These are phyloP conservation scores for Suaeda aralocaspica DNA, from an alignment of 148 eudicot genomes.

Conservation along the genomic window DNA sequence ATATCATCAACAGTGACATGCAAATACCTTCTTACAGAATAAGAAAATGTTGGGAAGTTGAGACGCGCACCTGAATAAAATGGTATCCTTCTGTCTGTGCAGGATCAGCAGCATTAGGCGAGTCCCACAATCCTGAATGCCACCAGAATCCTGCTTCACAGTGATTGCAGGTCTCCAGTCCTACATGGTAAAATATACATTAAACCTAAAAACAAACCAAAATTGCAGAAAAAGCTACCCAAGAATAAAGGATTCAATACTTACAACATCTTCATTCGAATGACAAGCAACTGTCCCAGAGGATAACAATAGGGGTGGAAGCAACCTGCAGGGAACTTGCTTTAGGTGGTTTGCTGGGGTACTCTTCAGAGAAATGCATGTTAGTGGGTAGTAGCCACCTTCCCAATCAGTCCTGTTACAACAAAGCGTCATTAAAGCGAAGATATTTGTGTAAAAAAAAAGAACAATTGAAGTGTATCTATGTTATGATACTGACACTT, in stretches of 20 bases:
- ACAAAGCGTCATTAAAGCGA: constrained; percentile 4
- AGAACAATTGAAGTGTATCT: background rate
- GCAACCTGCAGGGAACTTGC: constrained; percentile 74
- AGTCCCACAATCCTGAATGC: constrained; percentile 79
- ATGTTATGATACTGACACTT: accelerated
- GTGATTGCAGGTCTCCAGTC: constrained; percentile 94
- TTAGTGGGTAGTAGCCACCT: constrained; percentile 71
- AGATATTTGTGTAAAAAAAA: background rate
- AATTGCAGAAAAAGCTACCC: background rate
- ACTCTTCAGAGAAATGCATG: constrained; percentile 78
- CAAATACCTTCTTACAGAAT: background rate
- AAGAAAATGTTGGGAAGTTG: too few species aligned
- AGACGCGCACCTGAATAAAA: constrained; percentile 63
- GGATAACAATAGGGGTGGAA: constrained; percentile 87
- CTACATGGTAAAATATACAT: constrained; percentile 24
- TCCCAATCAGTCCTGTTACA: constrained; percentile 86
- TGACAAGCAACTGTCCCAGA: constrained; percentile 86
- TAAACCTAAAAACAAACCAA: constrained; percentile 1
- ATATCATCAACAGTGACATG: too few species aligned
- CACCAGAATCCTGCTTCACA: constrained; percentile 76
- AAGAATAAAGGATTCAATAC: constrained; percentile 24
- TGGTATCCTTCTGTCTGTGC: constrained; percentile 85
- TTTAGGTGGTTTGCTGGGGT: constrained; percentile 87
- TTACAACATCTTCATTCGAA: constrained; percentile 76
- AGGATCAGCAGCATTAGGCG: constrained; percentile 69